A percentile compares a stretch with the other conserved stretches of the same genome.
Conservation (phyloP, 257 asterid genomes). For the Galeopsis tetrahit region DNA sequence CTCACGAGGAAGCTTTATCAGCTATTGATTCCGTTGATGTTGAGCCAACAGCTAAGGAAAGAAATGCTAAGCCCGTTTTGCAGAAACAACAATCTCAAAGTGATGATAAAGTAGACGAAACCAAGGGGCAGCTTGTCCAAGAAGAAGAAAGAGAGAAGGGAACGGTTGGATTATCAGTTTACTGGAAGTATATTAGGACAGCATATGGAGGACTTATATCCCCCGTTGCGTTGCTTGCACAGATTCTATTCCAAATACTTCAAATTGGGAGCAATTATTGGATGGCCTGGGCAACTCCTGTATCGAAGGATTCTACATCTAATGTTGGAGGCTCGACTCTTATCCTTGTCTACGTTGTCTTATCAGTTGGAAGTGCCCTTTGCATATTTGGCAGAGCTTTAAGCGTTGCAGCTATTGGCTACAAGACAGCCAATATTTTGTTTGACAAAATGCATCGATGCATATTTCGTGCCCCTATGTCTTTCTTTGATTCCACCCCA, state of each 20-base stretch:
- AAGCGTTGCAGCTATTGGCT: slow-evolving; percentile 60
- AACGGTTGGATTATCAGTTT: slow-evolving; percentile 66
- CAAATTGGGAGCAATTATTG: slow-evolving; percentile 95
- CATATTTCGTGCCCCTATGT: slow-evolving; percentile 91
- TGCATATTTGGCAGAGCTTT: slow-evolving; percentile 67
- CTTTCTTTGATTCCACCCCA: slow-evolving; percentile 97
- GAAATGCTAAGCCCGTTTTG: slow-evolving; percentile 33
- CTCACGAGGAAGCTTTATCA: slow-evolving; percentile 80
- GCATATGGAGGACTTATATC: slow-evolving; percentile 82
- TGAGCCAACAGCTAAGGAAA: slow-evolving; percentile 20
- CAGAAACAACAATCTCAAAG: slow-evolving; percentile 44
- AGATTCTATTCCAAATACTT: slow-evolving; percentile 62
- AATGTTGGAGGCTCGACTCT: slow-evolving; percentile 69
- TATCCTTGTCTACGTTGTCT: slow-evolving; percentile 65
- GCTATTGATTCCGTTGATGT: slow-evolving; percentile 54
- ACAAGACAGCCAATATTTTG: slow-evolving; percentile 71
- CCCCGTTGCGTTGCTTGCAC: slow-evolving; percentile 74
- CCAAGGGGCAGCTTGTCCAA: slow-evolving; percentile 75
- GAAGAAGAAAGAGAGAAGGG: slow-evolving; percentile 97
- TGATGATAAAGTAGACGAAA: slow-evolving; percentile 41
- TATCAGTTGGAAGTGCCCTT: slow-evolving; percentile 69
- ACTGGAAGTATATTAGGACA: slow-evolving; percentile 81
- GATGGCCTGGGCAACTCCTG: slow-evolving; percentile 99
- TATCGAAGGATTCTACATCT: slow-evolving; percentile 60
- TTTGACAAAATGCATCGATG: slow-evolving; percentile 75